A percentile compares a stretch with the other conserved stretches of the same genome.
Evolutionary conservation across 352 stramenopile genomes (phyloP).

Genomic region (Blastocystis sp.): DNA sequence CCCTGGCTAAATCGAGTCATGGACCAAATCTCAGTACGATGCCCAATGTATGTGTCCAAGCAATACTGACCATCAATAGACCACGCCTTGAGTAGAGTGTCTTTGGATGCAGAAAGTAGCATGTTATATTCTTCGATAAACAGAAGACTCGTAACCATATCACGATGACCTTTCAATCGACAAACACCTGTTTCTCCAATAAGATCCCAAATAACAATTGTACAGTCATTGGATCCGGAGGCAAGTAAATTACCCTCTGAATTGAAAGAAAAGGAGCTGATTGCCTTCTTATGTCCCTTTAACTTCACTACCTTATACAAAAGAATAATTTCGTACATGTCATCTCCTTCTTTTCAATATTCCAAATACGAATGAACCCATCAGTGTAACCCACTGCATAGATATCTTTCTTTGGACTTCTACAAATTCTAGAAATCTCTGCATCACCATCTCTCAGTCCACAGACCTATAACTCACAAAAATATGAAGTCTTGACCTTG

Average conservation of each 20-base stretch:
- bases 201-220: slow-evolving; percentile 89
- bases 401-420: slow-evolving; percentile 44
- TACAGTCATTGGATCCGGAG: slow-evolving; percentile 82
- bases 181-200: slow-evolving; percentile 83
- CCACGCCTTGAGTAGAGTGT: slow-evolving; percentile 87
- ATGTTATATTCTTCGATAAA: slow-evolving; percentile 77
- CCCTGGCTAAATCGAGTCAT: slow-evolving; percentile 74
- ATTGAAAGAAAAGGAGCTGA: slow-evolving; percentile 79
- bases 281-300: slow-evolving; percentile 80
- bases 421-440: slow-evolving; percentile 35
- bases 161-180: slow-evolving; percentile 86
- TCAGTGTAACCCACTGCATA: slow-evolving; percentile 69
- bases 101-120: slow-evolving; percentile 83
- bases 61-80: slow-evolving; percentile 88
- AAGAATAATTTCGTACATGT: not conserved
- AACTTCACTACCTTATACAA: slow-evolving; percentile 74
- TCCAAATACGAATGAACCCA: slow-evolving; percentile 69
- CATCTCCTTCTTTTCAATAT: slow-evolving; percentile 58
- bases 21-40: slow-evolving; percentile 86
- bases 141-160: slow-evolving; percentile 82
- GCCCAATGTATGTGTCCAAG: slow-evolving; percentile 86
- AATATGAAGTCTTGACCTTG: slow-evolving; percentile 7
- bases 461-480: slow-evolving; percentile 16
- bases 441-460: not conserved
- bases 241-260: slow-evolving; percentile 79